phyloP scores from a whole-genome alignment of 2,329 filamentous ascomycete species.

The Furcasterigmium sp. region DNA sequence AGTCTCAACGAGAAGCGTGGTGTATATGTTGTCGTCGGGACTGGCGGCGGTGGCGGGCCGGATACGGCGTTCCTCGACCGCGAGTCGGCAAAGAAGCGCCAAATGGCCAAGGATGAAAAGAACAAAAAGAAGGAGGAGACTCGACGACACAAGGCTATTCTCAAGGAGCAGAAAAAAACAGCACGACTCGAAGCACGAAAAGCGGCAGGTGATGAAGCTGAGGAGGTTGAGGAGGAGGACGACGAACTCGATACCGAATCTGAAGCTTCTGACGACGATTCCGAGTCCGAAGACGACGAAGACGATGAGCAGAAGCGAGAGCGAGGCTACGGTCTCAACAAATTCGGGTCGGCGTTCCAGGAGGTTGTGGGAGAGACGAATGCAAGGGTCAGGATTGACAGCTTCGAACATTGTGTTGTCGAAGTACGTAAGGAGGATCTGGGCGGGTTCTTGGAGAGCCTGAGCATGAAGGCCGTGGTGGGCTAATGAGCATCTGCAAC shows the following conservation, averaged over 20 bases:
- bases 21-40: slow-evolving; percentile 89
- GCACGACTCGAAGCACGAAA: slow-evolving; percentile 39
- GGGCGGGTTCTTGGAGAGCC: slow-evolving; percentile 79
- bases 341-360: slow-evolving; percentile 92
- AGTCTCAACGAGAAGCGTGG: slow-evolving; percentile 82
- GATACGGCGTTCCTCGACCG: slow-evolving; percentile 65
- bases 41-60: slow-evolving; percentile 78
- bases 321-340: slow-evolving; percentile 72
- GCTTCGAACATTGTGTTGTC: slow-evolving; percentile 95
- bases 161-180: slow-evolving; percentile 55
- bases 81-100: slow-evolving; percentile 58
- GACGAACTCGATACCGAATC: slow-evolving; percentile 42
- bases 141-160: slow-evolving; percentile 50
- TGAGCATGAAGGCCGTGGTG: slow-evolving; percentile 87
- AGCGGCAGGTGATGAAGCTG: slow-evolving; percentile 34
- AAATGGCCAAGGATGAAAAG: slow-evolving; percentile 59
- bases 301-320: slow-evolving; percentile 48
- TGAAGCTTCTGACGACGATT: slow-evolving; percentile 31
- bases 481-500: slow-evolving; percentile 30
- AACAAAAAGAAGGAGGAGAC: slow-evolving; percentile 56
- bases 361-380: slow-evolving; percentile 91
- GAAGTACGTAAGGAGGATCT: slow-evolving; percentile 97
- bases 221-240: slow-evolving; percentile 36
- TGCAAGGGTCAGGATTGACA: slow-evolving; percentile 85
- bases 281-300: slow-evolving; percentile 42